These are phyloP conservation scores for Nemania diffusa DNA, from an alignment of 2,329 filamentous ascomycete species.

Conservation along the genomic window DNA sequence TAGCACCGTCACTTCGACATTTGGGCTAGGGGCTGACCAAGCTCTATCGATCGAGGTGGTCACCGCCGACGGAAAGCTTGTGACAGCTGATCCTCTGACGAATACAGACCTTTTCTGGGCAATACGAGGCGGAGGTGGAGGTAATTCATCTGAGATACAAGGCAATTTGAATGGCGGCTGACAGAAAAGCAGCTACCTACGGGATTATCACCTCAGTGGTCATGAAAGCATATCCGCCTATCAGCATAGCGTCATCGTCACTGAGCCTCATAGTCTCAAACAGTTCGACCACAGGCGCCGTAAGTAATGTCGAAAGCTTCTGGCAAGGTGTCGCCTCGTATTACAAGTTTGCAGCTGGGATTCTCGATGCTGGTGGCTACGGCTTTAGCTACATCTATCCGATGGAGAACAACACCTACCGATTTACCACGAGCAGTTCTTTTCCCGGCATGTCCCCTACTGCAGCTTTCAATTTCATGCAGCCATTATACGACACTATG, in stretches of 20 bases:
- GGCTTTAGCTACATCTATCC: constrained; percentile 52
- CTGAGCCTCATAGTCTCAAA: constrained; percentile 38
- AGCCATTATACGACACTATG: constrained; percentile 50
- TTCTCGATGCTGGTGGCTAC: constrained; percentile 51
- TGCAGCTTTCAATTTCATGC: constrained; percentile 46
- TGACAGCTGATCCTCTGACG: constrained; percentile 57
- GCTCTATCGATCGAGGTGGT: constrained; percentile 60
- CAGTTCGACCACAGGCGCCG: constrained; percentile 28
- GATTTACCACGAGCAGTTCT: constrained; percentile 49
- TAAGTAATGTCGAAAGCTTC: constrained; percentile 41
- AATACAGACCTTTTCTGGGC: constrained; percentile 67
- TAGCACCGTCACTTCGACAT: constrained; percentile 56
- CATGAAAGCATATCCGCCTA: constrained; percentile 46
- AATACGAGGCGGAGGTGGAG: constrained; percentile 61
- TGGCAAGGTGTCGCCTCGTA: constrained; percentile 50
- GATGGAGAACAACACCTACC: constrained; percentile 44
- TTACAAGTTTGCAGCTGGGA: constrained; percentile 48
- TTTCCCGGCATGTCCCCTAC: constrained; percentile 44
- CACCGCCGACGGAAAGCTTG: constrained; percentile 57
- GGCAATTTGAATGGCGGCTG: not conserved
- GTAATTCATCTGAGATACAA: constrained; percentile 40
- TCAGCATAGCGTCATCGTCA: constrained; percentile 40
- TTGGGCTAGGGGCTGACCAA: constrained; percentile 64
- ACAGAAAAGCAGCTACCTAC: constrained; percentile 42
- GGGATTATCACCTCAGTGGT: constrained; percentile 48